Conservation (phyloP, 176 grass and related monocot species). For the Elymus sibiricus region DNA sequence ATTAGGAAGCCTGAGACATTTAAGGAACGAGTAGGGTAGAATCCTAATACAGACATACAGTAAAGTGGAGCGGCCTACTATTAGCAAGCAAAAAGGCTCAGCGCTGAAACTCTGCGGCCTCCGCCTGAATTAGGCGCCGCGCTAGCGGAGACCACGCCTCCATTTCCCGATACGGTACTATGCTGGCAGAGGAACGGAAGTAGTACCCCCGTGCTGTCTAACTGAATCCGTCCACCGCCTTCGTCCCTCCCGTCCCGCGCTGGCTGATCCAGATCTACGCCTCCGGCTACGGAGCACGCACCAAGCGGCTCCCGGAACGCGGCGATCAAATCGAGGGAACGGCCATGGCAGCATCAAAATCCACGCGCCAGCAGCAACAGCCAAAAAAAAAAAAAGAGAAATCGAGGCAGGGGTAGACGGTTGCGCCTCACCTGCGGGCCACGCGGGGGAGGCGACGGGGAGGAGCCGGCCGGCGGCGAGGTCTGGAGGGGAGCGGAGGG, state of each 20-base stretch:
- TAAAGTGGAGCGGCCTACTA: not conserved
- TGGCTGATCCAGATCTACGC: slow-evolving; percentile 26
- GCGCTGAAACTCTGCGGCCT: not conserved
- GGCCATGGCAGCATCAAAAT: not conserved
- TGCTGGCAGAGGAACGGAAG: not conserved
- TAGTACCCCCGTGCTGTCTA: not conserved
- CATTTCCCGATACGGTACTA: not conserved
- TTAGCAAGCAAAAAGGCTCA: not conserved
- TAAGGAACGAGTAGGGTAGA: not conserved
- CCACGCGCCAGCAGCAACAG: not conserved
- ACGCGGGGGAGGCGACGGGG: not conserved
- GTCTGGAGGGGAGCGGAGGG: not conserved
- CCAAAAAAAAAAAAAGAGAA: not conserved
- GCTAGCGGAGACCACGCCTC: not conserved
- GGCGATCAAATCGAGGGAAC: not conserved
- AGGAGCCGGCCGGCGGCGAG: not conserved
- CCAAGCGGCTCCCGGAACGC: not conserved
- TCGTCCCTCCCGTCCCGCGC: not conserved
- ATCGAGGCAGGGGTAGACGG: not conserved
- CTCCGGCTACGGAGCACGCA: not conserved
- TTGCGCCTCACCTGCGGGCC: slow-evolving; percentile 10
- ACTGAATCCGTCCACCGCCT: not conserved
- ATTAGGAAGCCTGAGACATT: not conserved
- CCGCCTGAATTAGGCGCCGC: not conserved
- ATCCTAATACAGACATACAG: not conserved